These are phyloP conservation scores for Fusarium illudens DNA, from an alignment of 2,329 filamentous ascomycete species.

Conservation along the genomic window DNA sequence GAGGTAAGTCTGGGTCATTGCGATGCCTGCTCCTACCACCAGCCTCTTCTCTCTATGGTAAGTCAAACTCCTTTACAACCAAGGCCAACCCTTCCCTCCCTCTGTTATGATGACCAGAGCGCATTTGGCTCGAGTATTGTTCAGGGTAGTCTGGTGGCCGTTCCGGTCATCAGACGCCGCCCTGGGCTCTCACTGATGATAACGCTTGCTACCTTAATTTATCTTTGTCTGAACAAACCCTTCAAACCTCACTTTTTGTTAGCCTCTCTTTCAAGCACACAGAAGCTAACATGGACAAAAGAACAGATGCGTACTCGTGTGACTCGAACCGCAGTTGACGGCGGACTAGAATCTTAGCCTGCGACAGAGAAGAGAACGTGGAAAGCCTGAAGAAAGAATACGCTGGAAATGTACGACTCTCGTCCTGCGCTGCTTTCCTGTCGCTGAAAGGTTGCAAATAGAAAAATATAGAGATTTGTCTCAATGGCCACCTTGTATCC, in stretches of 20 bases:
- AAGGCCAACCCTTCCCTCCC: slow-evolving; percentile 9
- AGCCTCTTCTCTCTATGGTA: slow-evolving; percentile 28
- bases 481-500: slow-evolving; percentile 95
- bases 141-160: slow-evolving; percentile 69
- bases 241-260: slow-evolving; percentile 20
- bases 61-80: slow-evolving; percentile 31
- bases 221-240: slow-evolving; percentile 79
- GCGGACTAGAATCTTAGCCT: slow-evolving; percentile 82
- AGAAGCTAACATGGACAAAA: slow-evolving; percentile 39
- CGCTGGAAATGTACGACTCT: slow-evolving; percentile 76
- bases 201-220: slow-evolving; percentile 94
- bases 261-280: neutral
- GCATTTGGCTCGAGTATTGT: slow-evolving; percentile 99
- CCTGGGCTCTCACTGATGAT: slow-evolving; percentile 92
- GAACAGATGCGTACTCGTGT: slow-evolving; percentile 27
- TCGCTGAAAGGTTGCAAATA: slow-evolving; percentile 60
- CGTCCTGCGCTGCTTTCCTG: slow-evolving; percentile 36
- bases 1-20: slow-evolving; percentile 70
- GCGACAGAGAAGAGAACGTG: slow-evolving; percentile 90
- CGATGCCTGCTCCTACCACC: slow-evolving; percentile 20
- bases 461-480: slow-evolving; percentile 87
- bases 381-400: slow-evolving; percentile 84
- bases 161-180: slow-evolving; percentile 74
- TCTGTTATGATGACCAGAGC: slow-evolving; percentile 97
- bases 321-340: slow-evolving; percentile 39